Conservation (phyloP, 306 rosid genomes). For the Quercus wislizeni region DNA sequence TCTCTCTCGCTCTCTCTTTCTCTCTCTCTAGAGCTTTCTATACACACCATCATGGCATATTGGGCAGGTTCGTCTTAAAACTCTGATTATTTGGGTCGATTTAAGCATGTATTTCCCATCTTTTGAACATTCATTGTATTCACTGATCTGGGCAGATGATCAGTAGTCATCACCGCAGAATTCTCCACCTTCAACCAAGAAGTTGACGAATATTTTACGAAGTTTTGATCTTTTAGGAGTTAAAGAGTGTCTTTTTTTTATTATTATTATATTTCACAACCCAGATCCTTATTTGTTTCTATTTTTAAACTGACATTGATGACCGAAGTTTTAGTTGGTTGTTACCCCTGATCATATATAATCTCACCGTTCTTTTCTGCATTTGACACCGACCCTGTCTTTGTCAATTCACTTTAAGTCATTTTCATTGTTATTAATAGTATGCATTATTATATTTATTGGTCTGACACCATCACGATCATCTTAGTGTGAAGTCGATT, state of each 20-base stretch:
- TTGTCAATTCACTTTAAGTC: neutral
- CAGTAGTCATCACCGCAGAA: neutral
- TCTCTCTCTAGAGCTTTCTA: neutral
- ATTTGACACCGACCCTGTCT: neutral
- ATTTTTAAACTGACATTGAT: neutral
- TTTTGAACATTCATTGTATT: slow-evolving; percentile 1
- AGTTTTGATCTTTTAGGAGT: neutral
- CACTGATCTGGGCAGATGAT: slow-evolving; percentile 13
- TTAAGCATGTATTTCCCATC: neutral
- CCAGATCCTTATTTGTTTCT: neutral
- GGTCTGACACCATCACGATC: neutral
- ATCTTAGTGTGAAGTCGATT: neutral
- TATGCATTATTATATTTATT: neutral
- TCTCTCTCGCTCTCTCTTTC: neutral
- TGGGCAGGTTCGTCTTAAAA: slow-evolving; percentile 21
- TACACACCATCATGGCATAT: neutral
- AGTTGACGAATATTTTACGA: neutral
- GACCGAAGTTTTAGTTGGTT: slow-evolving; percentile 3
- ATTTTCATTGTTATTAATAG: neutral
- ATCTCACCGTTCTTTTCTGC: neutral
- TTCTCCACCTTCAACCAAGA: neutral
- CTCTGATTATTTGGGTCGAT: neutral
- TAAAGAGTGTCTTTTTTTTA: neutral
- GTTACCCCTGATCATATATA: slow-evolving; percentile 1
- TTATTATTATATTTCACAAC: neutral